Percentiles rank a stretch among this genome's conserved stretches.
These are phyloP conservation scores for Elsinoe perseae DNA, from an alignment of 2,329 filamentous ascomycete species.

Conservation along the genomic window DNA sequence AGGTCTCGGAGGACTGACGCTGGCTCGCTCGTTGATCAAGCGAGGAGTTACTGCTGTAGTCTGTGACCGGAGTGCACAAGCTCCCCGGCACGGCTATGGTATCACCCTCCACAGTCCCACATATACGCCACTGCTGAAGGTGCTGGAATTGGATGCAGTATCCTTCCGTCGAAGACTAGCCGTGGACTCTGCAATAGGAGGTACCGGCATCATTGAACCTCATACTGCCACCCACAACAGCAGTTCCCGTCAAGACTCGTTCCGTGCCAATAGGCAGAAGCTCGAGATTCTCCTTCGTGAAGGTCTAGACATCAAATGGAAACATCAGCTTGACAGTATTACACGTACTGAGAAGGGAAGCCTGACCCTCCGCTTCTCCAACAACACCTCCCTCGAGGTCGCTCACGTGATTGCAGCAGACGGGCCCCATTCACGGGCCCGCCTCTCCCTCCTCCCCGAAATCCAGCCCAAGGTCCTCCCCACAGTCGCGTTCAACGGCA, in stretches of 20 bases:
- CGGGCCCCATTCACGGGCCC: constrained; percentile 32
- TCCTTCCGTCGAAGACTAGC: constrained; percentile 28
- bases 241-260: constrained; percentile 15
- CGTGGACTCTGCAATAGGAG: constrained; percentile 27
- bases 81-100: constrained; percentile 31
- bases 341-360: constrained; percentile 3
- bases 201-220: constrained; percentile 22
- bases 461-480: constrained; percentile 29
- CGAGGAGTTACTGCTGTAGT: constrained; percentile 28
- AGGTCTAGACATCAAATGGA: constrained; percentile 32
- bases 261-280: constrained; percentile 32
- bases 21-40: constrained; percentile 31
- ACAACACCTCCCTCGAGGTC: constrained; percentile 14
- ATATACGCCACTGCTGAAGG: constrained; percentile 29
- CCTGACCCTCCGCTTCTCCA: constrained; percentile 14
- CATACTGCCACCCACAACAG: neutral
- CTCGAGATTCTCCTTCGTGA: constrained; percentile 32
- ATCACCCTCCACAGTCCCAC: constrained; percentile 33
- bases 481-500: constrained; percentile 33
- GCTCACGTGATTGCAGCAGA: constrained; percentile 30
- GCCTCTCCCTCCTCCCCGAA: constrained; percentile 25
- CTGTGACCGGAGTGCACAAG: constrained; percentile 29
- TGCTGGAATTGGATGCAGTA: constrained; percentile 28
- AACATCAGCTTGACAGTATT: constrained; percentile 23
- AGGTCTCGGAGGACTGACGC: constrained; percentile 38